Percentiles rank a stretch among this genome's conserved stretches.
Evolutionary conservation across 345 rosid genomes (phyloP).

Genomic region (Gossypium rotundifolium): DNA sequence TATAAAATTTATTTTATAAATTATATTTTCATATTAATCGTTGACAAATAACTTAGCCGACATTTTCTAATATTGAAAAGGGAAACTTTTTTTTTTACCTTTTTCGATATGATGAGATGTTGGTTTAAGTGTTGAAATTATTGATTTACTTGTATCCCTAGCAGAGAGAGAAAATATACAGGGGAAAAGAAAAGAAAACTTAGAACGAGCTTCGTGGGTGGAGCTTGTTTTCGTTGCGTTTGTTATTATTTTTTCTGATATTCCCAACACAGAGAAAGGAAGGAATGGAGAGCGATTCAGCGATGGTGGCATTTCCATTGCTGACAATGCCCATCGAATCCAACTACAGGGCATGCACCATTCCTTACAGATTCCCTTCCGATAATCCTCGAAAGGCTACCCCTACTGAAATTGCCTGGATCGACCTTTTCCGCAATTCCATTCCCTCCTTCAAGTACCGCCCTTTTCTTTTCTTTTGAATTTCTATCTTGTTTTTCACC

Average conservation of each 20-base stretch:
- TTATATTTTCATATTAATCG: too few relatives aligned
- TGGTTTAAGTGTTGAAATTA: neutral
- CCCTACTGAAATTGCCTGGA: slow-evolving; percentile 86
- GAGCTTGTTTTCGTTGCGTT: neutral
- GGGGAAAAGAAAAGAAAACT: neutral
- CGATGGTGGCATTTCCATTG: slow-evolving; percentile 81
- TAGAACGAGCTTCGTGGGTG: too few relatives aligned
- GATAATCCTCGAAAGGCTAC: slow-evolving; percentile 80
- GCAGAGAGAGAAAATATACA: neutral
- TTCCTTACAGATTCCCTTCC: slow-evolving; percentile 89
- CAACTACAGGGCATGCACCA: slow-evolving; percentile 82
- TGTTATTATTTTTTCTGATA: neutral
- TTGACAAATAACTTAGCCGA: too few relatives aligned
- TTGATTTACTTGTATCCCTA: neutral
- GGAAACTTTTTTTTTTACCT: neutral
- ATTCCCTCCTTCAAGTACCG: slow-evolving; percentile 88
- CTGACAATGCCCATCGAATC: slow-evolving; percentile 67
- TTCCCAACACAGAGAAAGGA: neutral
- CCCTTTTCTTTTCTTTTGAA: neutral
- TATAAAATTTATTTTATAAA: too few relatives aligned
- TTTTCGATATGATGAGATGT: neutral
- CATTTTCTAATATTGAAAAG: too few relatives aligned
- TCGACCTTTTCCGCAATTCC: slow-evolving; percentile 79
- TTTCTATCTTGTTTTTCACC: neutral
- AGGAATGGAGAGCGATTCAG: slow-evolving; percentile 76